Percentiles rank a stretch among this genome's conserved stretches.
Conservation (phyloP, 208 protist genomes). For the Leptomonas pyrrhocoris region DNA sequence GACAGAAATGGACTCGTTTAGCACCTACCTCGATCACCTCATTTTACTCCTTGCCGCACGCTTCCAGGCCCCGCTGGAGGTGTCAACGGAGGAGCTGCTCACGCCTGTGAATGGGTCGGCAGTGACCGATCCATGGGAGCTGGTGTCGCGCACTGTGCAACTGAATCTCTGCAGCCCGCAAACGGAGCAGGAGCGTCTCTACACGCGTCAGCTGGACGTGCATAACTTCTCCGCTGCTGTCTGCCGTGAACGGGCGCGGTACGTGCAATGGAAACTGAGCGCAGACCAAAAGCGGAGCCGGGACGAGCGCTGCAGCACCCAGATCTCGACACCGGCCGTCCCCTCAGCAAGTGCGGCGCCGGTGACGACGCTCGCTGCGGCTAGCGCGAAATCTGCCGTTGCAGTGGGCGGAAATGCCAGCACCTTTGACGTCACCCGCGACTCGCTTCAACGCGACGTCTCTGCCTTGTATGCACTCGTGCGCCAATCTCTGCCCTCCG, state of each 20-base stretch:
- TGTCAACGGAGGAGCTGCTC: conserved; percentile 16
- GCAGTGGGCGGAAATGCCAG: not conserved
- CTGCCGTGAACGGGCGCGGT: conserved; percentile 65
- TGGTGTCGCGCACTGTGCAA: conserved; percentile 63
- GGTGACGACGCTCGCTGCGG: not conserved
- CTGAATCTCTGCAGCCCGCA: conserved; percentile 46
- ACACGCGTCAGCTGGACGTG: conserved; percentile 59
- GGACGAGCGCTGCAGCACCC: not conserved
- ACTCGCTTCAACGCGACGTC: conserved; percentile 54
- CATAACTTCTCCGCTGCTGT: conserved; percentile 57
- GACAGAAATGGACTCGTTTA: conserved; percentile 38
- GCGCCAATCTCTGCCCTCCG: conserved; percentile 58
- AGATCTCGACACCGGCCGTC: not conserved
- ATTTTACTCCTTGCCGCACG: conserved; percentile 84
- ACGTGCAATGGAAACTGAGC: conserved; percentile 61
- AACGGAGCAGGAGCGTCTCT: conserved; percentile 54
- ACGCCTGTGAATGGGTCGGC: conserved; percentile 3
- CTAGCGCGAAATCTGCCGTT: not conserved
- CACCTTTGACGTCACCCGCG: conserved; percentile 63
- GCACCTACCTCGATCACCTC: conserved; percentile 83
- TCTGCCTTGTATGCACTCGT: conserved; percentile 55
- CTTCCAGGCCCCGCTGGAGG: conserved; percentile 62
- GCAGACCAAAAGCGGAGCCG: conserved; percentile 1
- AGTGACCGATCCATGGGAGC: conserved; percentile 49
- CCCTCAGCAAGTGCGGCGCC: too few relatives aligned